Base-by-base conservation (phyloP, 495 filamentous ascomycete genomes). In the Baudoinia panamericana region DNA sequence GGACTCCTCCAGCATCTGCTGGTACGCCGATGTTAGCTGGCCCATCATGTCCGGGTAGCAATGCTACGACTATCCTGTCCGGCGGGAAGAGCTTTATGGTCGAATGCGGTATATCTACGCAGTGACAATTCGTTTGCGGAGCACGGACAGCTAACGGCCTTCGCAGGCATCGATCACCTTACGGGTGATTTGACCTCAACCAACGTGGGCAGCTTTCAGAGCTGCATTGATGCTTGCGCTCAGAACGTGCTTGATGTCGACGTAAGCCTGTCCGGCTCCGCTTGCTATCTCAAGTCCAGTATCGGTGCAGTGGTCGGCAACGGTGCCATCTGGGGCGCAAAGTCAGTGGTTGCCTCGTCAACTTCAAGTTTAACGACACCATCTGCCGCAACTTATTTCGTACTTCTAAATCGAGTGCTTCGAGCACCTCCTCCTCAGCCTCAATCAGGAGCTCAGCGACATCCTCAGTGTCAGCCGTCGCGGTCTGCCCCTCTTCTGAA, bases 1-100 rank as follows among this genome's bases (percentile, higher is more conserved):
- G 19, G 11, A 15, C n/a, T 11, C 35, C 37, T 6, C 12, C 37
- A 15, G 33, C 33, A 19, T 9, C 30, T 7, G 15, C 9, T 10
- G 16, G 33, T 22, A 12, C 19, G 3, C 30, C 42, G 6, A 39
- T 9, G 23, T 11, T 18, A 17, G 12, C 42, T 16, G 42, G 34
- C 3, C 11, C 25, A 6, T 45, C 42, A 8, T 41, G 34, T 12
- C 35, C 42, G 15, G 26, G 10, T 6, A 30, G 15, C 26, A 31
- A 47, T 20, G 39, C 4, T 19, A 43, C 20, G 3, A 35, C 22
- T 5, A 30, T 33, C 21, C 18, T 23, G 10, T 33, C 39, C 17
- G 34, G 26, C 37, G 39, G 39, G 18, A 33, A 32, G 18, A 44
- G n/a, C 30, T 48, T 43, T 22, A 27, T 27, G 16, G 29, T 48